Percentiles rank a stretch among this genome's conserved stretches.
These are phyloP conservation scores for Aspergillus sp. DNA, from an alignment of 2,329 filamentous ascomycete genomes.

Conservation along the genomic window DNA sequence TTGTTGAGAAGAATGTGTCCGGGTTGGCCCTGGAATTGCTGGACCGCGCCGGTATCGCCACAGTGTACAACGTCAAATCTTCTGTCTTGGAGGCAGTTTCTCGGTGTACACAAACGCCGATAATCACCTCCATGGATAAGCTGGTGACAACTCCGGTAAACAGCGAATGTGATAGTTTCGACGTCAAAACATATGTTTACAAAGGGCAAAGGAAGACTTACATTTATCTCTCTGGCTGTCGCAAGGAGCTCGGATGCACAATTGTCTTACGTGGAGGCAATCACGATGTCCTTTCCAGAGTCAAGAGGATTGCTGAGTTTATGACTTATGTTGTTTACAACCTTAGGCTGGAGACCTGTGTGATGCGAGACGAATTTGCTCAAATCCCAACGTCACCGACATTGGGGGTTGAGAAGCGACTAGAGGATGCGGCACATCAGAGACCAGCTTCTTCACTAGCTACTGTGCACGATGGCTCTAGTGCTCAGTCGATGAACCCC, in stretches of 20 bases:
- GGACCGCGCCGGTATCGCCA: conserved; percentile 85
- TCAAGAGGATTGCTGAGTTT: conserved; percentile 95
- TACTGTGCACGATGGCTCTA: conserved; percentile 14
- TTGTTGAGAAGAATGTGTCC: conserved; percentile 93
- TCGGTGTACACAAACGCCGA: conserved; percentile 85
- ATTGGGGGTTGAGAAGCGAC: conserved; percentile 38
- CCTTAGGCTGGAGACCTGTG: conserved; percentile 88
- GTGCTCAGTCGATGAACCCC: conserved; percentile 13
- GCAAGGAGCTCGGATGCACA: conserved; percentile 88
- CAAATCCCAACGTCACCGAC: conserved; percentile 71
- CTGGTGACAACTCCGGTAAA: conserved; percentile 75
- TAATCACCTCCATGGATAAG: conserved; percentile 95
- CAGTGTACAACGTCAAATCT: conserved; percentile 94
- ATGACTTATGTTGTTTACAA: conserved; percentile 99
- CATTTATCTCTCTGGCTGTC: conserved; percentile 90
- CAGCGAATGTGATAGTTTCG: conserved; percentile 83
- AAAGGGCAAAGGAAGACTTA: conserved; percentile 88
- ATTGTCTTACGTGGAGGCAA: conserved; percentile 86
- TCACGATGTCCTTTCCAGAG: conserved; percentile 69
- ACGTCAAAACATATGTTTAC: conserved; percentile 93
- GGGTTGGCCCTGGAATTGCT: conserved; percentile 88
- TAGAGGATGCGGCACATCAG: conserved; percentile 17
- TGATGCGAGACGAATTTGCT: conserved; percentile 91
- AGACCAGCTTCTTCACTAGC: conserved; percentile 2
- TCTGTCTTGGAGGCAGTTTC: conserved; percentile 95